Conservation (phyloP, 208 protist genomes). For the Wallacemonas collosoma region DNA sequence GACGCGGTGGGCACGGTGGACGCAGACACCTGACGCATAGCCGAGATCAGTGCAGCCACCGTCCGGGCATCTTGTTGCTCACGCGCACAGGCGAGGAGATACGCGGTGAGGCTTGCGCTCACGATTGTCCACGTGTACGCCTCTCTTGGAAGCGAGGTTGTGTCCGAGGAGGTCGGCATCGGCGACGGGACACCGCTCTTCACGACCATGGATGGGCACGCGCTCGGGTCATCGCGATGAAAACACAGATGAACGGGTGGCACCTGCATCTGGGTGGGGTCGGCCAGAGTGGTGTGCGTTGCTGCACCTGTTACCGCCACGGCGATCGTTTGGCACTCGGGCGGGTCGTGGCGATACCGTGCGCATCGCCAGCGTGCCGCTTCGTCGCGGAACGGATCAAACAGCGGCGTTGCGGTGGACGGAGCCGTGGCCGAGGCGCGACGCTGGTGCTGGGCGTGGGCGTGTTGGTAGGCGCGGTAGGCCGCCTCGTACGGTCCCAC, state of each 20-base stretch:
- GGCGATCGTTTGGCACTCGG: slow-evolving; percentile 44
- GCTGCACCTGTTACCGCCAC: not conserved
- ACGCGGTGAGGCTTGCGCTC: slow-evolving; percentile 5
- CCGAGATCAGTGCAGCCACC: not conserved
- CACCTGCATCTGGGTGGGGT: not conserved
- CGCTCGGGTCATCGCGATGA: slow-evolving; percentile 35
- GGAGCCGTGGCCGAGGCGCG: not conserved
- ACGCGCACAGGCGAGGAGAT: not conserved
- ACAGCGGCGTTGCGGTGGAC: not conserved
- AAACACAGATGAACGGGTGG: slow-evolving; percentile 30
- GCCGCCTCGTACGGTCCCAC: slow-evolving; percentile 43
- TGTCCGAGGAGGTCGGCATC: not conserved
- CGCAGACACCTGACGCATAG: not conserved
- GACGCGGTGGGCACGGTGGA: not conserved
- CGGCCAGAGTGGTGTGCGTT: not conserved
- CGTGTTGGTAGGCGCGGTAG: slow-evolving; percentile 13
- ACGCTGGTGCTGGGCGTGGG: not conserved
- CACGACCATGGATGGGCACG: slow-evolving; percentile 23
- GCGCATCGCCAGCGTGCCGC: slow-evolving; percentile 28
- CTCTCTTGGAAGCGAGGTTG: not conserved
- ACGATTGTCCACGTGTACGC: slow-evolving; percentile 6
- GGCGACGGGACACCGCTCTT: not conserved
- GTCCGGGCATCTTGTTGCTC: not conserved
- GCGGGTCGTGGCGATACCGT: slow-evolving; percentile 45
- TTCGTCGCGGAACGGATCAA: slow-evolving; percentile 19